Conservation (phyloP, 2,329 filamentous ascomycete genomes). For the Claviceps pusilla region DNA sequence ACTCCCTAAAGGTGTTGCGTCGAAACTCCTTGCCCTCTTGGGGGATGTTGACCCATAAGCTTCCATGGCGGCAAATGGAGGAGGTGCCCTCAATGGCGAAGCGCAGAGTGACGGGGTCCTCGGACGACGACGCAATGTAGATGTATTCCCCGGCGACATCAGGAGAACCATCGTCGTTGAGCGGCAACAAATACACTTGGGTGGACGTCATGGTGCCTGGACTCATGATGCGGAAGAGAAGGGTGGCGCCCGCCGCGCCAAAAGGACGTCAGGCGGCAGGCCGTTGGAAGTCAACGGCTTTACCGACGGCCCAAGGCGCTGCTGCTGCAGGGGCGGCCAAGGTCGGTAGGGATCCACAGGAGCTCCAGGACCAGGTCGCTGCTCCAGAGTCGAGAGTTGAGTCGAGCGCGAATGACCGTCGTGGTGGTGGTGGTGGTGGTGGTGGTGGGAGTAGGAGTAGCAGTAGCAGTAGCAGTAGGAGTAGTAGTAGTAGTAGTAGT, state of each 20-base stretch:
- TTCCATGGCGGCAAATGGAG: conserved; percentile 87
- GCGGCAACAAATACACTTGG: conserved; percentile 72
- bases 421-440: too few species aligned
- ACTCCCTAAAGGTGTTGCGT: conserved; percentile 68
- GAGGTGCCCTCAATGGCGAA: conserved; percentile 91
- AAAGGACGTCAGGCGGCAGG: conserved; percentile 2
- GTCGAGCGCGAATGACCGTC: too few species aligned
- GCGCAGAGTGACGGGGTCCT: conserved; percentile 62
- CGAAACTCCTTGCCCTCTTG: conserved; percentile 59
- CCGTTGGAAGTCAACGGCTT: neutral
- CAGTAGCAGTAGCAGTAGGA: too few species aligned
- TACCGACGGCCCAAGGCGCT: neutral
- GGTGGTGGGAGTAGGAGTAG: too few species aligned
- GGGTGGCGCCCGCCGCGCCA: conserved; percentile 9
- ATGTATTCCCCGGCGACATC: conserved; percentile 82
- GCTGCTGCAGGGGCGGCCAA: neutral
- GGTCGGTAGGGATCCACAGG: conserved; percentile 1
- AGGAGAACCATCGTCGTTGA: conserved; percentile 87
- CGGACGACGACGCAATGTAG: conserved; percentile 64
- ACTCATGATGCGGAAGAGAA: conserved; percentile 32
- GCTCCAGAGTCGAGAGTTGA: neutral
- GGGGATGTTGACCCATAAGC: conserved; percentile 92
- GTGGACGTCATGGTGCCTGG: conserved; percentile 48
- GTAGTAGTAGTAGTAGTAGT: too few species aligned
- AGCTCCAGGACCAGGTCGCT: neutral